phyloP scores from a whole-genome alignment of 2,329 filamentous ascomycete genomes.

The Emmonsia crescens region DNA sequence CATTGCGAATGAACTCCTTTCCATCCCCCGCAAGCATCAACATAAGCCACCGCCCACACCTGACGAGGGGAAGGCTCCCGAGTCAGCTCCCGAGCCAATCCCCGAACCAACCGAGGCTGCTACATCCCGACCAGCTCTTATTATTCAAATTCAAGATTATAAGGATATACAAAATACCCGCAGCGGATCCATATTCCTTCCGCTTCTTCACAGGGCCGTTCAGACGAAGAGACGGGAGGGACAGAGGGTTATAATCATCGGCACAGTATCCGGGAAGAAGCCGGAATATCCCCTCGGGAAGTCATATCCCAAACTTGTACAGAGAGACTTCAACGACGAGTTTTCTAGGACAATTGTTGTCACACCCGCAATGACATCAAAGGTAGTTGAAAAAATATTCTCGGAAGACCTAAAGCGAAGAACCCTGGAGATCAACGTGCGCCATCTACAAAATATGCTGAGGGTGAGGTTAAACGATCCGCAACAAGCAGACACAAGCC shows the following conservation, averaged over 20 bases:
- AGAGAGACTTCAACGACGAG: constrained; percentile 35
- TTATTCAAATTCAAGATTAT: constrained; percentile 73
- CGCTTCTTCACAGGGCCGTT: constrained; percentile 58
- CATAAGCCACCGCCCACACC: constrained; percentile 2
- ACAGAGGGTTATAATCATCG: constrained; percentile 63
- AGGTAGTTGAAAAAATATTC: constrained; percentile 31
- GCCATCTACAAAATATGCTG: constrained; percentile 56
- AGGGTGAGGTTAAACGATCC: constrained; percentile 27
- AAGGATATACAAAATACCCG: constrained; percentile 61
- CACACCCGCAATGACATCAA: constrained; percentile 37
- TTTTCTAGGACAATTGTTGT: constrained; percentile 45
- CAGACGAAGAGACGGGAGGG: constrained; percentile 62
- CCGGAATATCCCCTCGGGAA: constrained; percentile 38
- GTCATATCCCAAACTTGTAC: constrained; percentile 36
- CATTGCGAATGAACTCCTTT: constrained; percentile 27
- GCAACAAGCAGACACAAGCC: constrained; percentile 13
- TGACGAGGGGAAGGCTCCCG: background rate
- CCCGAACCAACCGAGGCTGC: constrained; percentile 11
- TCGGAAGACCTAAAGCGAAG: constrained; percentile 39
- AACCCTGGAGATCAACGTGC: constrained; percentile 49
- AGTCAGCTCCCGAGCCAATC: constrained; percentile 8
- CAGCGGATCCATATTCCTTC: constrained; percentile 59
- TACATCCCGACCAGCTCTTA: constrained; percentile 37
- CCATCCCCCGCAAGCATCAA: constrained; percentile 13
- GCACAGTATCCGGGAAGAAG: constrained; percentile 56